Evolutionary conservation across 768 basidiomycete species (phyloP), one percentile per base, ranked within the genome.

Genomic region (Crucibulum laeve): DNA sequence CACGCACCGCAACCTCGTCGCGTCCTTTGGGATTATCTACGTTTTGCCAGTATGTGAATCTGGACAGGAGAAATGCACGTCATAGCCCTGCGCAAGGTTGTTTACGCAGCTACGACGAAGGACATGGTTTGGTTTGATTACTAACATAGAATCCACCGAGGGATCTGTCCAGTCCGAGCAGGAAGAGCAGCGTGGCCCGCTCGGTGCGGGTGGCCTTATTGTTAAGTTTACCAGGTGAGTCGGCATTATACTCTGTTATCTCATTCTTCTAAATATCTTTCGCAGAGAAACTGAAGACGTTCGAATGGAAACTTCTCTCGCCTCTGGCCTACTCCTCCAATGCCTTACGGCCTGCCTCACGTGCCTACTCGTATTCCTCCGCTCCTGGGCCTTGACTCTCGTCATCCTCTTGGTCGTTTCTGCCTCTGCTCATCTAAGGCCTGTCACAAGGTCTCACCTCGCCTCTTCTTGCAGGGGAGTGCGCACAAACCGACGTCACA

Each of bases 211-310:
- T 47, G 93, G 92, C 15, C 70, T 96, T 34, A 94, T 95, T 91
- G 84, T 89, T 42, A 89, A 91, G 57, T 96, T 96, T 61, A 78
- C 86, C 25, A 82, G 82, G 91, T 90, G 91, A 37, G 91, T 87
- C 46, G 92, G 92, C 15, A 70, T 95, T 35, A 94, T 94, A 25
- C 4, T 4, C 22, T 41, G 44, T 28, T 5, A 10, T 23, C n/a
- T 38, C 14, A 19, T 37, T 43, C 34, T 7, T 21, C 25, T 38
- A 6, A 30, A 35, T n/a, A 33, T 34, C 34, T 25, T 38, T 11
- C 44, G 4, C 55, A 98, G 93, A 51, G 95, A 97, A 64, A 96
- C 94, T 4, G 92, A 97, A 63, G 90, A 96, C 49, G 87, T 96
- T 96, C 61, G 78, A 86, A 25, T 81, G 82, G 91, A 89, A 1